Conservation (phyloP, 768 basidiomycete species). For the Strobilomyces dryophilus region DNA sequence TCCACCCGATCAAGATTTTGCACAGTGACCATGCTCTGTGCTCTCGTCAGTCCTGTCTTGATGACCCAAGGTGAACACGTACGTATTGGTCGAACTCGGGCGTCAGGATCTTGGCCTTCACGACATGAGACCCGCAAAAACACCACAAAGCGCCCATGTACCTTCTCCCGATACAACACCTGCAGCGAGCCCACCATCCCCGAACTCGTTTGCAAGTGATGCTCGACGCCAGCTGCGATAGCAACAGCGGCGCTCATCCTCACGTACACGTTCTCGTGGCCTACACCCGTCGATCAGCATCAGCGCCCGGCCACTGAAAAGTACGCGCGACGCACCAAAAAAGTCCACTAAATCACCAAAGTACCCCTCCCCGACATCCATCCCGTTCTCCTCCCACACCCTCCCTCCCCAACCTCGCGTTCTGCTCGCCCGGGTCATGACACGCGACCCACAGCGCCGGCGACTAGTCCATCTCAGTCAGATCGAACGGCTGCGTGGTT, state of each 20-base stretch:
- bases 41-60: not conserved
- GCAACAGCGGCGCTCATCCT: constrained; percentile 67
- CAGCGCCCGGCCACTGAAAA: not conserved
- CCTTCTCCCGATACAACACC: constrained; percentile 82
- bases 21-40: constrained; percentile 88
- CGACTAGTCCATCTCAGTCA: constrained; percentile 93
- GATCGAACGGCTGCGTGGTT: constrained; percentile 73
- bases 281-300: constrained; percentile 42
- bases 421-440: constrained; percentile 89
- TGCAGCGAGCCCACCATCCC: constrained; percentile 52
- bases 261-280: constrained; percentile 77
- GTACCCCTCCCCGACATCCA: constrained; percentile 72
- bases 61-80: constrained; percentile 27
- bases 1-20: constrained; percentile 80
- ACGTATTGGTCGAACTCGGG: constrained; percentile 95
- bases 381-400: constrained; percentile 93
- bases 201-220: constrained; percentile 57
- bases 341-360: constrained; percentile 55
- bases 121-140: too few relatives aligned
- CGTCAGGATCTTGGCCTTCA: constrained; percentile 74
- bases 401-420: constrained; percentile 73
- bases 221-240: constrained; percentile 71
- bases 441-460: constrained; percentile 83
- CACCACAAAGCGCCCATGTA: constrained; percentile 13
- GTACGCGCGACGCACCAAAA: constrained; percentile 48